These are phyloP conservation scores for Xylariaceae sp. DNA, from an alignment of 2,329 filamentous ascomycete species.

Conservation along the genomic window DNA sequence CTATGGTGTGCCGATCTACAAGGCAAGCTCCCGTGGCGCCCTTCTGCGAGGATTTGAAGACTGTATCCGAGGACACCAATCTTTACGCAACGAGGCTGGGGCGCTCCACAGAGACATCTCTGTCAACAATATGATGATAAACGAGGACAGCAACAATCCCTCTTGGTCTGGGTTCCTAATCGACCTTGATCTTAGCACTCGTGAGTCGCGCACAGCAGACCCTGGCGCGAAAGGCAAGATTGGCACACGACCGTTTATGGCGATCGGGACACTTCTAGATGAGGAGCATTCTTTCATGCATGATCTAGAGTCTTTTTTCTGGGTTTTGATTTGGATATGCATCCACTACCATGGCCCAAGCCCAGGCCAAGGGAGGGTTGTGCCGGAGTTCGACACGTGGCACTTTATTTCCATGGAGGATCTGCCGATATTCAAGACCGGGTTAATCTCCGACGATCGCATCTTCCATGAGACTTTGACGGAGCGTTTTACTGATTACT, in stretches of 20 bases:
- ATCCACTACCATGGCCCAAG: neutral
- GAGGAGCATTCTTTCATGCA: constrained; percentile 8
- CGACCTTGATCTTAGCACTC: constrained; percentile 26
- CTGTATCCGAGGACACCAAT: constrained; percentile 36
- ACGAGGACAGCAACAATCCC: constrained; percentile 35
- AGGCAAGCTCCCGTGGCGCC: constrained; percentile 33
- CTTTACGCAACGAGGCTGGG: constrained; percentile 28
- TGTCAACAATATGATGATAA: constrained; percentile 40
- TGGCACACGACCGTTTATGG: constrained; percentile 22
- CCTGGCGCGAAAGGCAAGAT: constrained; percentile 37
- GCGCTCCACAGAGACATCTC: constrained; percentile 41
- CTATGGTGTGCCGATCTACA: constrained; percentile 37
- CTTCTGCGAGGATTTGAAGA: constrained; percentile 34
- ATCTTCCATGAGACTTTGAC: too few relatives aligned
- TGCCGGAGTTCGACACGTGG: neutral
- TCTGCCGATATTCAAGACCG: too few relatives aligned
- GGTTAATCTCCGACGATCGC: too few relatives aligned
- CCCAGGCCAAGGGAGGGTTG: neutral
- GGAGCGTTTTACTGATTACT: too few relatives aligned
- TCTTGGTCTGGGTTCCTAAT: constrained; percentile 28
- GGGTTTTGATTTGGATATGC: constrained; percentile 12
- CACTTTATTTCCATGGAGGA: too few relatives aligned
- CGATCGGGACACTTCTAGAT: constrained; percentile 6
- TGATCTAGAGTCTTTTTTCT: constrained; percentile 13
- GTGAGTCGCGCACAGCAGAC: constrained; percentile 28